phyloP scores from a whole-genome alignment of 441 rosid species.

The Metrosideros polymorpha region DNA sequence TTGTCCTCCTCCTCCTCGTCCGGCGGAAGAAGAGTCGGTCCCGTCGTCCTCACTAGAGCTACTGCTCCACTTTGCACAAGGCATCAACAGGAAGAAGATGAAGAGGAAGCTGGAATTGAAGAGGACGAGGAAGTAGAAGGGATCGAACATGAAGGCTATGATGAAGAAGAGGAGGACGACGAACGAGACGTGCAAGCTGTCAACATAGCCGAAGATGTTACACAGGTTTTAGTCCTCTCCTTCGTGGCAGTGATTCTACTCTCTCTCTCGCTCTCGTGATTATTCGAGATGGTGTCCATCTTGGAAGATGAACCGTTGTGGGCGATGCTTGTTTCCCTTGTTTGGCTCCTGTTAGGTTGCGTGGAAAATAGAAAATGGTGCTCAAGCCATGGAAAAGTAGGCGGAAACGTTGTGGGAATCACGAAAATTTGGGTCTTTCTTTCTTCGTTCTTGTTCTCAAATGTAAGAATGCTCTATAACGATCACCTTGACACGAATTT shows the following conservation, averaged over 20 bases:
- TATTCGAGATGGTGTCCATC: not conserved
- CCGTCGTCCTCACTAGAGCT: conserved; percentile 22
- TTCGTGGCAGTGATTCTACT: not conserved
- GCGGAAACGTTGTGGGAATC: not conserved
- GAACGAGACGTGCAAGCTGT: conserved; percentile 38
- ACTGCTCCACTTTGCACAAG: conserved; percentile 19
- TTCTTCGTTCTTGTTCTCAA: not conserved
- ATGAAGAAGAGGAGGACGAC: conserved; percentile 17
- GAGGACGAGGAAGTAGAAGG: conserved; percentile 1
- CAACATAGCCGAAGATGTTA: conserved; percentile 88
- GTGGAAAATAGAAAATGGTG: not conserved
- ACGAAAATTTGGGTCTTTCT: not conserved
- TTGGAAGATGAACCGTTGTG: not conserved
- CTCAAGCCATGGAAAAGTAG: not conserved
- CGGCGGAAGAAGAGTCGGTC: conserved; percentile 6
- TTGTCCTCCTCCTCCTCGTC: not conserved
- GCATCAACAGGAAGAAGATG: not conserved
- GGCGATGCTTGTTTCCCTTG: not conserved
- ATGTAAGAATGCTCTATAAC: not conserved
- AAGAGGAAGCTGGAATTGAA: not conserved
- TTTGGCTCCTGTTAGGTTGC: not conserved
- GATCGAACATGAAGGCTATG: not conserved
- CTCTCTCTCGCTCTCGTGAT: not conserved
- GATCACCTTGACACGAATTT: not conserved
- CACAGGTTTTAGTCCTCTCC: conserved; percentile 42